Evolutionary conservation across 2,329 filamentous ascomycete species (phyloP).

Genomic region (Colletotrichum eremochloae): DNA sequence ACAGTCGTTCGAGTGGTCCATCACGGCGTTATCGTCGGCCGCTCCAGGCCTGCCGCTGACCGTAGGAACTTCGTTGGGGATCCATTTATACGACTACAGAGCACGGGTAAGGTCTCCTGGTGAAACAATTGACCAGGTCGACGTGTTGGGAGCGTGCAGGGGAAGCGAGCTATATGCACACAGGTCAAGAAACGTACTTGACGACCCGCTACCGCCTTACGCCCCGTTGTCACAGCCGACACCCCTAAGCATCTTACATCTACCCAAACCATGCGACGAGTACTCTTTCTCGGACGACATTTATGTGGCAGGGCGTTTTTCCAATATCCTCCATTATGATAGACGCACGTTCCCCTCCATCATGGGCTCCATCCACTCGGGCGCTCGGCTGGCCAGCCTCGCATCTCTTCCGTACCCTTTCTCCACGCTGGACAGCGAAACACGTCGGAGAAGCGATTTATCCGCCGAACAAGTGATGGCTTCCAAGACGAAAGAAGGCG

Average conservation of each 20-base stretch:
- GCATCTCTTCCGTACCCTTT: constrained; percentile 77
- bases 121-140: constrained; percentile 45
- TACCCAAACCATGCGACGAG: constrained; percentile 68
- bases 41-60: constrained; percentile 79
- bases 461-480: constrained; percentile 66
- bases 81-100: constrained; percentile 87
- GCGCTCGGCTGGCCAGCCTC: constrained; percentile 81
- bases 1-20: constrained; percentile 82
- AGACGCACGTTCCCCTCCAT: constrained; percentile 85
- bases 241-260: constrained; percentile 85
- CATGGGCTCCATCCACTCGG: constrained; percentile 84
- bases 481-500: constrained; percentile 65
- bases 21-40: constrained; percentile 84
- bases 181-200: constrained; percentile 57
- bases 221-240: constrained; percentile 84
- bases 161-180: constrained; percentile 53
- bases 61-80: constrained; percentile 83
- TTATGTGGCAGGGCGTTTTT: constrained; percentile 89
- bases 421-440: constrained; percentile 71
- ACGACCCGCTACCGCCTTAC: constrained; percentile 69
- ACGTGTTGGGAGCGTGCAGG: constrained; percentile 38
- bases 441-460: constrained; percentile 67
- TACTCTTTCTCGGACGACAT: constrained; percentile 80
- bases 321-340: constrained; percentile 90
- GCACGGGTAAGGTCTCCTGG: constrained; percentile 51